phyloP scores from a whole-genome alignment of 768 basidiomycete species.

The Butyriboletus loyo region DNA sequence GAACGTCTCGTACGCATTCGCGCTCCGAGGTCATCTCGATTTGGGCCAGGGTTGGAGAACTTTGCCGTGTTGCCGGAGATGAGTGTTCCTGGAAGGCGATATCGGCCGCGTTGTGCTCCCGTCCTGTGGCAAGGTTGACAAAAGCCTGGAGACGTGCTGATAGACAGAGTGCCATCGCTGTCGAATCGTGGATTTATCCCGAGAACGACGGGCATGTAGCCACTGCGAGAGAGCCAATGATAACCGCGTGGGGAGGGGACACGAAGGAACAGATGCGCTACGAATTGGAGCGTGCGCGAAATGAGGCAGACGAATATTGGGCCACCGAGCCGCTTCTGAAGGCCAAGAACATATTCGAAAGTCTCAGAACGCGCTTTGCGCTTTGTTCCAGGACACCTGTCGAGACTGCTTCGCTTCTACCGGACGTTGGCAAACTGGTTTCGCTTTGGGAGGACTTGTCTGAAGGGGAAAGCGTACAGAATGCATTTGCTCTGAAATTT shows the following conservation, averaged over 20 bases:
- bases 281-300: conserved; percentile 45
- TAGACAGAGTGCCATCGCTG: conserved; percentile 47
- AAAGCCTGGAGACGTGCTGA: conserved; percentile 82
- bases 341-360: conserved; percentile 50
- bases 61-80: conserved; percentile 69
- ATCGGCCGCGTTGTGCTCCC: conserved; percentile 62
- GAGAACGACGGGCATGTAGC: conserved; percentile 32
- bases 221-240: conserved; percentile 38
- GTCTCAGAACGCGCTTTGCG: conserved; percentile 46
- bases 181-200: conserved; percentile 67
- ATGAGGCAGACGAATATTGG: conserved; percentile 45
- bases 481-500: conserved; percentile 51
- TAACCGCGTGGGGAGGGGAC: conserved; percentile 72
- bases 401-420: conserved; percentile 38
- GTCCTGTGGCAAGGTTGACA: conserved; percentile 71
- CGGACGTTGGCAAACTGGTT: conserved; percentile 50
- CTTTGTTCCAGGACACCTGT: conserved; percentile 46
- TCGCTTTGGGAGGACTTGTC: conserved; percentile 56
- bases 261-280: conserved; percentile 44
- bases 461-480: conserved; percentile 37
- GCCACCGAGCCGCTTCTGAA: conserved; percentile 38
- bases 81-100: conserved; percentile 81
- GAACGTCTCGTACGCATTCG: conserved; percentile 60
- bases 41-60: conserved; percentile 73
- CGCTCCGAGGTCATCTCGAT: conserved; percentile 69